Conservation (phyloP, 805 yeast genomes). For the Candida boleticola region DNA sequence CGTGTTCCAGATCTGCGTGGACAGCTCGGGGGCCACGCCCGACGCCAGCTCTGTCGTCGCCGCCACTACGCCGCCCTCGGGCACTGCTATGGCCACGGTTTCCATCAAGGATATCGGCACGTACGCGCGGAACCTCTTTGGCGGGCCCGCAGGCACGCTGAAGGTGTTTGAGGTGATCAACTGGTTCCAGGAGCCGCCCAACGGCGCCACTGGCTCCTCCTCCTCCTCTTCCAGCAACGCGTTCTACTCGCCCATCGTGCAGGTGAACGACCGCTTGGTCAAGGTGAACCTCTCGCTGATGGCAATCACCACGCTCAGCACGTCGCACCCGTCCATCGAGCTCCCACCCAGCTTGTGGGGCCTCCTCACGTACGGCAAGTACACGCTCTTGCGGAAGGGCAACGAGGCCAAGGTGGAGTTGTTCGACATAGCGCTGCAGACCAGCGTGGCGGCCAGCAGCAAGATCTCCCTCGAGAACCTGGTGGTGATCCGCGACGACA, state of each 20-base stretch:
- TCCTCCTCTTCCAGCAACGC: too few species aligned
- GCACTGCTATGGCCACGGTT: slow-evolving; percentile 7
- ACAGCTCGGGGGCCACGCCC: not conserved
- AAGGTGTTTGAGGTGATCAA: slow-evolving; percentile 13
- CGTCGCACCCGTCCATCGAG: not conserved
- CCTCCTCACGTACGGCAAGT: slow-evolving; percentile 1
- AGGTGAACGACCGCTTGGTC: not conserved
- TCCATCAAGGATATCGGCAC: slow-evolving; percentile 15
- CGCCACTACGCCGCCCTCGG: slow-evolving; percentile 2
- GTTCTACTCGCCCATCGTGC: not conserved
- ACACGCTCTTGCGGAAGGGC: not conserved
- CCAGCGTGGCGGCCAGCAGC: not conserved
- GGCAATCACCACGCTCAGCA: not conserved
- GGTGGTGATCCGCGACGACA: slow-evolving; percentile 2
- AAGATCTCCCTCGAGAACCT: not conserved
- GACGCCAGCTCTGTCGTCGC: too few species aligned
- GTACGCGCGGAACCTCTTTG: slow-evolving; percentile 14
- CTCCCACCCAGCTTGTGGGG: slow-evolving; percentile 1
- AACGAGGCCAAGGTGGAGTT: not conserved
- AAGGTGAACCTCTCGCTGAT: slow-evolving; percentile 1
- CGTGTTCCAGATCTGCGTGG: slow-evolving; percentile 12
- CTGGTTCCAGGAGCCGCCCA: slow-evolving; percentile 12
- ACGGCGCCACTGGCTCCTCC: not conserved
- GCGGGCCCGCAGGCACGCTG: slow-evolving; percentile 5
- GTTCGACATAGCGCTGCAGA: not conserved